A percentile compares a stretch with the other conserved stretches of the same genome.
Evolutionary conservation across 2,329 filamentous ascomycete species (phyloP).

Genomic region (Pseudocercospora macadamiae): DNA sequence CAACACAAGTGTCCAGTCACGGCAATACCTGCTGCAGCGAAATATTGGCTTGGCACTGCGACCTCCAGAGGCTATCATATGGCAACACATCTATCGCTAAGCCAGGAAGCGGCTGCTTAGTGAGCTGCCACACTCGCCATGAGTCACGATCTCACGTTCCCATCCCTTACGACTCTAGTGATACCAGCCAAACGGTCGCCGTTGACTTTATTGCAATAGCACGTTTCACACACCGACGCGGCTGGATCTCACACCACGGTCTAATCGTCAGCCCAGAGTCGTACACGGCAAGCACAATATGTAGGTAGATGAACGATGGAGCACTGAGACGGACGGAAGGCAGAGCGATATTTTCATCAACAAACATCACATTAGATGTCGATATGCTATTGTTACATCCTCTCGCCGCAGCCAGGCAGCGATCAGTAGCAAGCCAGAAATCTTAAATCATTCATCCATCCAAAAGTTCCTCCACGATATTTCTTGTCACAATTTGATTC

Average conservation of each 20-base stretch:
- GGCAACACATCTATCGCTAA: neutral
- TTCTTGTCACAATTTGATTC: constrained; percentile 2
- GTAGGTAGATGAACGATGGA: no score
- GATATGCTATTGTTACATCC: constrained; percentile 5
- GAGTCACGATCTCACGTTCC: neutral
- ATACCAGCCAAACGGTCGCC: no score
- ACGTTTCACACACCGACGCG: neutral
- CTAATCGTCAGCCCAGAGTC: no score
- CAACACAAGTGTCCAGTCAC: neutral
- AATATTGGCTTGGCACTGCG: neutral
- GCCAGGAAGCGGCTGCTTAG: neutral
- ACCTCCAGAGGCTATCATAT: neutral
- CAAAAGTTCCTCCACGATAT: neutral
- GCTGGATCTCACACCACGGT: no score
- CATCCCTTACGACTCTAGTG: no score
- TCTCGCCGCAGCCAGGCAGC: constrained; percentile 5
- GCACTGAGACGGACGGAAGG: neutral
- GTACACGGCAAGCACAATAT: no score
- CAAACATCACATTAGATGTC: neutral
- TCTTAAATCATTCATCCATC: neutral
- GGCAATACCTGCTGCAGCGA: neutral
- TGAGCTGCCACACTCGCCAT: neutral
- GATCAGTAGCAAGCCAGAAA: constrained; percentile 14
- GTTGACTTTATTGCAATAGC: neutral
- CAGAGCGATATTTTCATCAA: neutral